These are phyloP conservation scores for Podaxis rugospora DNA, from an alignment of 768 basidiomycete genomes.

Conservation along the genomic window DNA sequence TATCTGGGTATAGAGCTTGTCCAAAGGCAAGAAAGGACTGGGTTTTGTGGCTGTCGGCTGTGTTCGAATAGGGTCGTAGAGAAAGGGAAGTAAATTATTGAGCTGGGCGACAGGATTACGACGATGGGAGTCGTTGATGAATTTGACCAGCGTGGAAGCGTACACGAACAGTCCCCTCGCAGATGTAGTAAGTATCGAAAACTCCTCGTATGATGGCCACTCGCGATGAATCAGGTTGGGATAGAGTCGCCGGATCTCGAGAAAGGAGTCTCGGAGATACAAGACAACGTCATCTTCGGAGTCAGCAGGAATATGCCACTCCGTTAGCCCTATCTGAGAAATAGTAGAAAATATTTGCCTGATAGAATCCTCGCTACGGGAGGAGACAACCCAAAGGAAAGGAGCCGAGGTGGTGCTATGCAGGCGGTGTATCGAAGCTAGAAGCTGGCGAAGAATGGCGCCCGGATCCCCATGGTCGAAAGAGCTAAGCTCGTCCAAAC, in stretches of 20 bases:
- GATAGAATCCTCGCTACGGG: neutral
- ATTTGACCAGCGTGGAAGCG: neutral
- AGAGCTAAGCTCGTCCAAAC: neutral
- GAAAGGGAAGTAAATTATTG: neutral
- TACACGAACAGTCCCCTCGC: neutral
- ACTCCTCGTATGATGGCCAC: neutral
- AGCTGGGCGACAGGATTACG: neutral
- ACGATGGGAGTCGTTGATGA: neutral
- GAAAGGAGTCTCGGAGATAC: neutral
- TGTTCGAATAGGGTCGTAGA: neutral
- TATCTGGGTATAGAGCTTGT: neutral
- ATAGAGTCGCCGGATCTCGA: neutral
- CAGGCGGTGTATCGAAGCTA: neutral
- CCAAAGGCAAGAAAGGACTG: neutral
- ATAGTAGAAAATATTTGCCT: neutral
- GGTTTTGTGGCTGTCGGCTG: neutral
- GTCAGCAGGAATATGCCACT: neutral
- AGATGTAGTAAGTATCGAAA: neutral
- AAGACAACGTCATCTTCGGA: neutral
- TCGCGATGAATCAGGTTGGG: neutral
- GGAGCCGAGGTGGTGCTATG: neutral
- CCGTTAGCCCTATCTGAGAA: neutral
- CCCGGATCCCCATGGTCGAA: neutral
- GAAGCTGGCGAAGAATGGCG: neutral
- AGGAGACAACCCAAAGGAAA: neutral